Base-by-base conservation (phyloP, 2,329 filamentous ascomycete genomes). In the Aureobasidium sp. region DNA sequence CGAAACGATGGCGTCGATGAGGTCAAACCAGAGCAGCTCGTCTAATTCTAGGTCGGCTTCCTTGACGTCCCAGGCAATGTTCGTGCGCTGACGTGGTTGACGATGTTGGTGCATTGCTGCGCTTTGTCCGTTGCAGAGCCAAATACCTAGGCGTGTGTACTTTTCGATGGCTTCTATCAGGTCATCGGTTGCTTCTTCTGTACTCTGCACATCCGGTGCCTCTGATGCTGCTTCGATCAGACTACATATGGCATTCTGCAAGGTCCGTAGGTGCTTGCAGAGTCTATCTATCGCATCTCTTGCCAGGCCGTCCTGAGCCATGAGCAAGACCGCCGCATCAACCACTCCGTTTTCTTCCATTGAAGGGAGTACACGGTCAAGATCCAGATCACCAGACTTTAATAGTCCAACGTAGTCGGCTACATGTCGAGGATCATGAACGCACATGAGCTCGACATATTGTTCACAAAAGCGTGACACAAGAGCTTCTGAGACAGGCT, bases 391-490 rank as follows among this genome's bases (percentile, higher is more conserved):
- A 12, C 88, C 86, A 3, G 87, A 86, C 67, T 91, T 89, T 2
- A 96, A 80, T 1, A 84, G 72, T 41, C 88, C 86, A 31, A 97
- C 84, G 72, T 94, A 99, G 61, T 91, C 87, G 2, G 90, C 89
- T 1, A 99, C 93, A 68, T 92, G 90, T 0, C 82, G 76, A 3
- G 91, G 84, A 64, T 96, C 85, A 72, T 91, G 96, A 62, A 79
- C 84, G 75, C 95, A 99, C 87, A 97, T 92, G 27, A 99, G 83
- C 68, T 89, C 88, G 5, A 97, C 87, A 73, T 97, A 97, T 61
- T 83, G 82, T 73, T 97, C 94, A 6, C 88, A 78, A 67, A 97
- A 86, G 37, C 82, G 81, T 45, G 83, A 80, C 45, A 84, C 58
- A 72, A 70, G 67, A 22, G 70, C 65, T 60, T 71, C 67, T n/a